Evolutionary conservation across 257 asterid genomes (phyloP).

Genomic region (Solanum acaule): DNA sequence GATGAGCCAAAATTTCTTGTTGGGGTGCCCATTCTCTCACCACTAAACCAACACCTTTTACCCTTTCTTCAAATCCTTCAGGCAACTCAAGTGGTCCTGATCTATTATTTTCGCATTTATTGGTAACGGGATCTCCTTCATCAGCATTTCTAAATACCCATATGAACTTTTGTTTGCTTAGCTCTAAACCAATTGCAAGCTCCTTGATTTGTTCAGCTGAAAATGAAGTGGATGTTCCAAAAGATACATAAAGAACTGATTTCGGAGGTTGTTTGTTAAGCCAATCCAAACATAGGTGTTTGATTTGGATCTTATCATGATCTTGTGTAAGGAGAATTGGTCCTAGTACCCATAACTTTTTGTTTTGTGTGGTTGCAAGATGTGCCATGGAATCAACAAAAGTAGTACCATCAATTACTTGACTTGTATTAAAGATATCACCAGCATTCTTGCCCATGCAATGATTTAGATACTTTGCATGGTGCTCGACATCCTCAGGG

Average conservation of each 20-base stretch:
- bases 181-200: too few relatives aligned
- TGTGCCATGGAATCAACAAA: neutral
- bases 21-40: too few relatives aligned
- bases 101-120: too few relatives aligned
- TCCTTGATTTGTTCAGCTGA: neutral
- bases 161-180: too few relatives aligned
- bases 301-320: neutral
- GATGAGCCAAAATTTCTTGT: too few relatives aligned
- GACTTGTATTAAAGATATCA: slow-evolving; percentile 21
- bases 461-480: neutral
- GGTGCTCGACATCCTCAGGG: neutral
- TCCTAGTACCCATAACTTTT: slow-evolving; percentile 35
- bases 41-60: too few relatives aligned
- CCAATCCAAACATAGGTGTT: slow-evolving; percentile 34
- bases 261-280: slow-evolving; percentile 25
- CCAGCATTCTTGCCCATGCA: slow-evolving; percentile 10
- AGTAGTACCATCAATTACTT: neutral
- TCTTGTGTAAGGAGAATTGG: slow-evolving; percentile 27
- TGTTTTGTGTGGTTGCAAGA: neutral
- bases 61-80: too few relatives aligned
- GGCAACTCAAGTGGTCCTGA: too few relatives aligned
- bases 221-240: slow-evolving; percentile 29
- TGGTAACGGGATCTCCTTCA: too few relatives aligned
- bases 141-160: too few relatives aligned
- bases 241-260: slow-evolving; percentile 33